phyloP scores from a whole-genome alignment of 306 rosid species.

The Ormosia semicastrata region DNA sequence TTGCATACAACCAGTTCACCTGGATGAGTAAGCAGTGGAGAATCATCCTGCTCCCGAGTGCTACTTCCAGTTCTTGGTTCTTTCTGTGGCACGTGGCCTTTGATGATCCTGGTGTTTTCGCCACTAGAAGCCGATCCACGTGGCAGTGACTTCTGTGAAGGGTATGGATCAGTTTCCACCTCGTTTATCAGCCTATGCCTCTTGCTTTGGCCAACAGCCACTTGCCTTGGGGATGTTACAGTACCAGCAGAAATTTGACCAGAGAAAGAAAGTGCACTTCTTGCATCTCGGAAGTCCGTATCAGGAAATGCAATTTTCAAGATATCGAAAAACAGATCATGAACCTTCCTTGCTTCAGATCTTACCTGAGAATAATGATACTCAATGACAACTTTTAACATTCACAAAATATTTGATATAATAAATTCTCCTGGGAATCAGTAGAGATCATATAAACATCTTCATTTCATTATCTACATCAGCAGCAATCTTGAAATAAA shows the following conservation, averaged over 20 bases:
- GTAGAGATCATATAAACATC: neutral
- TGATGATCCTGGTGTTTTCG: constrained; percentile 60
- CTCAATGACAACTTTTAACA: constrained; percentile 9
- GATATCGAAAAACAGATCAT: constrained; percentile 93
- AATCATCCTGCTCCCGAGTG: constrained; percentile 63
- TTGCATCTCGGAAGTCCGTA: constrained; percentile 78
- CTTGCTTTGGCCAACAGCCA: constrained; percentile 56
- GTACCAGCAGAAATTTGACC: constrained; percentile 41
- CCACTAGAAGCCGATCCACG: constrained; percentile 53
- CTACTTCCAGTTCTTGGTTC: constrained; percentile 65
- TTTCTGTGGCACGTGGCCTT: constrained; percentile 58
- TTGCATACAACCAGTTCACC: constrained; percentile 97
- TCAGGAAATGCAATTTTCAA: constrained; percentile 93
- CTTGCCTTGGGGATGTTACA: constrained; percentile 61
- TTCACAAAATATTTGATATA: neutral
- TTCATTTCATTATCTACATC: neutral
- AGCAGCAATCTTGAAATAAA: neutral
- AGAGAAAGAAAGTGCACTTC: constrained; percentile 72
- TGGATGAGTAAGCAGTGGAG: constrained; percentile 80
- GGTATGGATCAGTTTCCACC: constrained; percentile 56
- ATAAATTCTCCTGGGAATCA: neutral
- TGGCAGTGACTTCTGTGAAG: constrained; percentile 59
- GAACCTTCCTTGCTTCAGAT: constrained; percentile 93
- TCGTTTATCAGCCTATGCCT: constrained; percentile 64
- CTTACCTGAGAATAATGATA: constrained; percentile 65